Evolutionary conservation across 371 early-diverging fungal species (phyloP).

Genomic region (Syncephalastrum monosporum): DNA sequence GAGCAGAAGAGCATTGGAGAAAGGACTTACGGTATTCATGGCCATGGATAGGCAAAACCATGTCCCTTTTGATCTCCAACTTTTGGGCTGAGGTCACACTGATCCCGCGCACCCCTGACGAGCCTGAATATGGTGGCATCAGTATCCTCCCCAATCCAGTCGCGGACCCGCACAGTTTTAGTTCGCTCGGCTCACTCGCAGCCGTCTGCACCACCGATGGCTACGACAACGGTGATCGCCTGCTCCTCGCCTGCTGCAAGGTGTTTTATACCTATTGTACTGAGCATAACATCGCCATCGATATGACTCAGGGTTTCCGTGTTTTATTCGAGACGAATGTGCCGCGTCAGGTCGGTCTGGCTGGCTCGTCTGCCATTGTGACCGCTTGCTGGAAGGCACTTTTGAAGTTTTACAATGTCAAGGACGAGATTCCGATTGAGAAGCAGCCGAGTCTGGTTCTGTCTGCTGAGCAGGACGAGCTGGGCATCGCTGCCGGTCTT

Average conservation of each 20-base stretch:
- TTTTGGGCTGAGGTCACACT: conserved; percentile 64
- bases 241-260: conserved; percentile 61
- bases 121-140: conserved; percentile 35
- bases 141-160: conserved; percentile 43
- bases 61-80: conserved; percentile 64
- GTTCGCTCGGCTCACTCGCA: conserved; percentile 33
- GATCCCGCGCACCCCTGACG: conserved; percentile 33
- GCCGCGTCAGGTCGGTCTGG: conserved; percentile 74
- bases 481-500: conserved; percentile 66
- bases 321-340: conserved; percentile 63
- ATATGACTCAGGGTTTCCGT: conserved; percentile 50
- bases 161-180: conserved; percentile 47
- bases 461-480: conserved; percentile 59
- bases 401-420: conserved; percentile 44
- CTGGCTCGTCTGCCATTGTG: conserved; percentile 68
- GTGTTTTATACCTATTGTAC: conserved; percentile 55
- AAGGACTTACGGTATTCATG: not conserved
- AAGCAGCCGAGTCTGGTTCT: conserved; percentile 60
- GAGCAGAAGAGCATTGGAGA: not conserved
- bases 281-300: conserved; percentile 33
- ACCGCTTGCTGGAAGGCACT: conserved; percentile 61
- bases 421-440: conserved; percentile 44
- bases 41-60: conserved; percentile 40
- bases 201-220: conserved; percentile 50
- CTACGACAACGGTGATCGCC: conserved; percentile 56